Evolutionary conservation across 164 flowering plant genomes (phyloP).

Genomic region (Platanus orientalis): DNA sequence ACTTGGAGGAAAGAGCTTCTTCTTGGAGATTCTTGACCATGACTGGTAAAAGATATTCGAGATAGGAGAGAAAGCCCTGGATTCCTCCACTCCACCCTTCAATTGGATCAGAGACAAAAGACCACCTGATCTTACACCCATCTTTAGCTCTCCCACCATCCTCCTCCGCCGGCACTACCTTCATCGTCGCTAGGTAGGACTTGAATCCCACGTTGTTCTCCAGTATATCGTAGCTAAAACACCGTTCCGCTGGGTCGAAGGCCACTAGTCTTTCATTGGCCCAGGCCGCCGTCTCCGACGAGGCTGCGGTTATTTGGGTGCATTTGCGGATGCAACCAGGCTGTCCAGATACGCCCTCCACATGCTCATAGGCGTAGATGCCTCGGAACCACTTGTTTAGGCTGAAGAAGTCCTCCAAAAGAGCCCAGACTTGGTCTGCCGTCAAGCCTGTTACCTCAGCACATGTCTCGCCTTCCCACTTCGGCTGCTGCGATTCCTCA

Average conservation of each 20-base stretch:
- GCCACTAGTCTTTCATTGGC: slow-evolving; percentile 37
- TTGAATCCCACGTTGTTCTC: slow-evolving; percentile 37
- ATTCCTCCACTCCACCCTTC: slow-evolving; percentile 41
- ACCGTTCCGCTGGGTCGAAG: slow-evolving; percentile 30
- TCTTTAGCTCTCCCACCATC: slow-evolving; percentile 4
- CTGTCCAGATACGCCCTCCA: slow-evolving; percentile 30
- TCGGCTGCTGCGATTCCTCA: no score
- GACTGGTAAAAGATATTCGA: slow-evolving; percentile 22
- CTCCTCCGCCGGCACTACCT: slow-evolving; percentile 16
- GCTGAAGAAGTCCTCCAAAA: slow-evolving; percentile 38
- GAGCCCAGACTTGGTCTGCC: slow-evolving; percentile 39
- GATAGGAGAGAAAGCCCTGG: slow-evolving; percentile 24
- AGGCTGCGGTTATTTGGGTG: slow-evolving; percentile 8
- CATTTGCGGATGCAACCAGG: slow-evolving; percentile 50
- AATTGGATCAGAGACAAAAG: slow-evolving; percentile 34
- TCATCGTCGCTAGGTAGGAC: slow-evolving; percentile 24
- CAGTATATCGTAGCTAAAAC: slow-evolving; percentile 38
- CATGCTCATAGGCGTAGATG: slow-evolving; percentile 20
- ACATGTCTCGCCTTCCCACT: slow-evolving; percentile 37
- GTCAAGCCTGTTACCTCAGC: slow-evolving; percentile 17
- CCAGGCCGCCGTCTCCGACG: slow-evolving; percentile 25
- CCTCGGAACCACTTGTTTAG: slow-evolving; percentile 42
- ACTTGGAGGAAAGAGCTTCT: slow-evolving; percentile 33
- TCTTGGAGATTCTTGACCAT: slow-evolving; percentile 46
- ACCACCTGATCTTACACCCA: slow-evolving; percentile 39